Conservation (phyloP, 2,329 filamentous ascomycete genomes). For the Colletotrichum eremochloae region DNA sequence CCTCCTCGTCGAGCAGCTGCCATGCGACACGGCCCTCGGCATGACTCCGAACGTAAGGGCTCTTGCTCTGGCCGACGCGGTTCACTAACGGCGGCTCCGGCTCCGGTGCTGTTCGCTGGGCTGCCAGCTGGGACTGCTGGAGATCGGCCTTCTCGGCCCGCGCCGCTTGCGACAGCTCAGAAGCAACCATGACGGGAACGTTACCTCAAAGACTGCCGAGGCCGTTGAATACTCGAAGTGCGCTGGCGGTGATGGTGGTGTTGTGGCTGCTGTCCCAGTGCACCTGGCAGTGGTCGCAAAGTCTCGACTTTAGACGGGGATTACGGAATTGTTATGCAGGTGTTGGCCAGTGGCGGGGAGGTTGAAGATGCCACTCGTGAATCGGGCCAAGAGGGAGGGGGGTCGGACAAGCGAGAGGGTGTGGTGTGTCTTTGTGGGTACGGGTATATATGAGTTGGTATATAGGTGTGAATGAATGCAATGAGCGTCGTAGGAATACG, state of each 20-base stretch:
- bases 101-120: slow-evolving; percentile 41
- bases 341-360: slow-evolving; percentile 4
- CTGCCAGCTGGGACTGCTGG: slow-evolving; percentile 50
- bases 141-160: slow-evolving; percentile 32
- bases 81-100: slow-evolving; percentile 51
- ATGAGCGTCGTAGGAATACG: neutral
- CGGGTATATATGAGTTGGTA: neutral
- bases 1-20: slow-evolving; percentile 87
- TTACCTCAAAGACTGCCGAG: neutral
- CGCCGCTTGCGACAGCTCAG: slow-evolving; percentile 49
- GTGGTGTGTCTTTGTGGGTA: neutral
- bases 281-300: neutral
- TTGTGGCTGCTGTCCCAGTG: neutral
- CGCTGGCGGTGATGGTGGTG: neutral
- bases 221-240: neutral
- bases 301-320: neutral
- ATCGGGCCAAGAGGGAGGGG: slow-evolving; percentile 18
- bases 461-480: neutral
- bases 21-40: slow-evolving; percentile 87
- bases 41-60: slow-evolving; percentile 77
- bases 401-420: neutral
- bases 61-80: slow-evolving; percentile 55
- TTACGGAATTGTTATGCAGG: slow-evolving; percentile 12
- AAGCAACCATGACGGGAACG: slow-evolving; percentile 51
- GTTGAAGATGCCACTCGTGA: slow-evolving; percentile 4